Percentiles rank a stretch among this genome's conserved stretches.
Conservation (phyloP, 2,329 filamentous ascomycete species). For the Sordariomycetes sp. region DNA sequence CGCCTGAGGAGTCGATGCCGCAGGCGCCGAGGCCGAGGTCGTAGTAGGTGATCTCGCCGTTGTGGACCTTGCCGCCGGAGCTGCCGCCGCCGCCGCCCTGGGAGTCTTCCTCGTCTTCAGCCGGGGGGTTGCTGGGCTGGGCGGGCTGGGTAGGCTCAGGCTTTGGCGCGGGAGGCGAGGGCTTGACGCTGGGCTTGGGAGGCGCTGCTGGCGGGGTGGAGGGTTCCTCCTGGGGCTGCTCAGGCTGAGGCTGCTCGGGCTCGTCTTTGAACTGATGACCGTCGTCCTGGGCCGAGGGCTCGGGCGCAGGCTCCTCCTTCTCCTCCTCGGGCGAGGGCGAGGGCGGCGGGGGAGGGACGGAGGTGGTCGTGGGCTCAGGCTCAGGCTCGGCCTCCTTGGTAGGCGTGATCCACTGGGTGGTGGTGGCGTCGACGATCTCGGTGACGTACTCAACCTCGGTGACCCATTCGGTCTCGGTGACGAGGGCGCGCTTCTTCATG, state of each 20-base stretch:
- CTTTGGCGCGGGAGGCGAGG: conserved; percentile 4
- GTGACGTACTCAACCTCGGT: conserved; percentile 38
- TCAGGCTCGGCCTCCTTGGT: conserved; percentile 11
- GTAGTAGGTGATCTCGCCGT: conserved; percentile 70
- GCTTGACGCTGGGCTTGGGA: conserved; percentile 6
- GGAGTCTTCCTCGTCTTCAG: too few relatives aligned
- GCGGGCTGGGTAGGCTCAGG: conserved; percentile 5
- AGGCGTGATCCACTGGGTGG: conserved; percentile 26
- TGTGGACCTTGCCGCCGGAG: conserved; percentile 19
- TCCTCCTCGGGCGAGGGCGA: conserved; percentile 4
- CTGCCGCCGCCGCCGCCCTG: conserved; percentile 5
- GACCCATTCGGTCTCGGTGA: conserved; percentile 42
- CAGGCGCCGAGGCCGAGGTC: conserved; percentile 60
- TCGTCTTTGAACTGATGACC: conserved; percentile 6
- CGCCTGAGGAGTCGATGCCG: conserved; percentile 50
- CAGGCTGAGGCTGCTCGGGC: conserved; percentile 10
- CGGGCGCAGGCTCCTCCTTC: conserved; percentile 6
- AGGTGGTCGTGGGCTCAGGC: conserved; percentile 1
- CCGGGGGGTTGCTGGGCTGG: neutral
- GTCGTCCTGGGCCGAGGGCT: conserved; percentile 4
- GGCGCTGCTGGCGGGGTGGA: conserved; percentile 3
- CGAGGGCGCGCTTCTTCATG: conserved; percentile 23
- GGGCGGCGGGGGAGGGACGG: conserved; percentile 7
- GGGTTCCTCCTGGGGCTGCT: conserved; percentile 8
- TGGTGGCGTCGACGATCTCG: conserved; percentile 35